Conservation (phyloP, 2,329 filamentous ascomycete species). For the Hymenotorrendiella dingleyae region DNA sequence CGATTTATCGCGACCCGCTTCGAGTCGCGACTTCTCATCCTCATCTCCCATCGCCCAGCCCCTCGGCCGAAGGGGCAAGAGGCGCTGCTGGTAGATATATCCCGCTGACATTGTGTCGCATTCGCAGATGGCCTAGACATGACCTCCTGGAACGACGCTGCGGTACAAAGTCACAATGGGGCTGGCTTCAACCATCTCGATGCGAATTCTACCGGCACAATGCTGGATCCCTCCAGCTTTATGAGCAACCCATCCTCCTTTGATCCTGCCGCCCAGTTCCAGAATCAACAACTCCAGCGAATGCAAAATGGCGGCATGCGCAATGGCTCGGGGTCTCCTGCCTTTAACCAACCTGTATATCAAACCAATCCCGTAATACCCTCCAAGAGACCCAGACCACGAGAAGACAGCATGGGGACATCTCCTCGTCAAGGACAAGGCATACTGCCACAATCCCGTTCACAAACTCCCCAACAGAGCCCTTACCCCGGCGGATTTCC, state of each 20-base stretch:
- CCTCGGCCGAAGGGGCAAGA: no score
- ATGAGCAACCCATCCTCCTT: slow-evolving; percentile 56
- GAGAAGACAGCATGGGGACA: slow-evolving; percentile 77
- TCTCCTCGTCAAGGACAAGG: slow-evolving; percentile 72
- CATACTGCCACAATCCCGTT: slow-evolving; percentile 75
- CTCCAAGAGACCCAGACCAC: slow-evolving; percentile 76
- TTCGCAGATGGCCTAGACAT: slow-evolving; percentile 45
- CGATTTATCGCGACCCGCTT: slow-evolving; percentile 26
- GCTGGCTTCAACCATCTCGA: slow-evolving; percentile 62
- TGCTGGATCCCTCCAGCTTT: slow-evolving; percentile 62
- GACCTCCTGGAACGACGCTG: slow-evolving; percentile 68
- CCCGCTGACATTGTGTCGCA: slow-evolving; percentile 26
- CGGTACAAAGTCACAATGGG: slow-evolving; percentile 64
- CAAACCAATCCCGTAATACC: slow-evolving; percentile 82
- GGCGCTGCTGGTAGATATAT: slow-evolving; percentile 14
- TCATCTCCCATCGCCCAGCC: slow-evolving; percentile 12
- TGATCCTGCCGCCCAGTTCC: slow-evolving; percentile 43
- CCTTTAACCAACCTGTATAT: slow-evolving; percentile 72
- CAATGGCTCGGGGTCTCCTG: slow-evolving; percentile 62
- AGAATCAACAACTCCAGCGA: slow-evolving; percentile 45
- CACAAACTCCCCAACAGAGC: slow-evolving; percentile 82
- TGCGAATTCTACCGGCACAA: slow-evolving; percentile 48
- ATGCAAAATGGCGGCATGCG: slow-evolving; percentile 82
- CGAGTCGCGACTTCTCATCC: slow-evolving; percentile 23
- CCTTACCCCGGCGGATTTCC: slow-evolving; percentile 66